Conservation (phyloP, 305 asterid genomes). For the Solanum hybrid region DNA sequence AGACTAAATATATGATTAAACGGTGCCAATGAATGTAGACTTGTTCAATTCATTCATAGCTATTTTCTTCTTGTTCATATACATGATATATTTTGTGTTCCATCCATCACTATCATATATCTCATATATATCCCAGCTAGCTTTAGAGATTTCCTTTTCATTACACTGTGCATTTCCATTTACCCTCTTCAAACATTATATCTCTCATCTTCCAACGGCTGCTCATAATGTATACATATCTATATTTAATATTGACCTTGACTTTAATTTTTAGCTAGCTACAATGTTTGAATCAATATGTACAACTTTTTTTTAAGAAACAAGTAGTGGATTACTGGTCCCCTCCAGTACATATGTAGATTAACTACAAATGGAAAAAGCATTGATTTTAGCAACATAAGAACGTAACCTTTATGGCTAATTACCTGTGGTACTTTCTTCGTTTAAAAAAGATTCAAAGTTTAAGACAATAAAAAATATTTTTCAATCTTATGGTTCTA, state of each 20-base stretch:
- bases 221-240: not conserved
- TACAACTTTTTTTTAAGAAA: too few relatives aligned
- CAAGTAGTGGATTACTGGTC: constrained; percentile 30
- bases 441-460: too few relatives aligned
- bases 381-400: not conserved
- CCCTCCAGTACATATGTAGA: constrained; percentile 33
- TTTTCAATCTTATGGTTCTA: too few relatives aligned
- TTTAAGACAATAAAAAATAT: too few relatives aligned
- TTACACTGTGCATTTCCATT: not conserved
- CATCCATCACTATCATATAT: not conserved
- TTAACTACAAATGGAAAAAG: not conserved
- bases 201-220: not conserved
- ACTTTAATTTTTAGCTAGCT: not conserved
- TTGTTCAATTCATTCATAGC: not conserved
- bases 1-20: not conserved
- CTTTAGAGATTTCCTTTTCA: not conserved
- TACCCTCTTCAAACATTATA: not conserved
- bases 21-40: constrained; percentile 25
- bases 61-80: not conserved
- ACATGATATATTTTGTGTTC: not conserved
- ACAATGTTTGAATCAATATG: not conserved
- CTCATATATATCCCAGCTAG: not conserved
- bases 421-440: not conserved
- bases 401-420: constrained; percentile 18
- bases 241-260: not conserved